Evolutionary conservation across 331 rosid genomes (phyloP), one percentile per base, ranked within the genome.

Genomic region (Pyracantha coccinea): DNA sequence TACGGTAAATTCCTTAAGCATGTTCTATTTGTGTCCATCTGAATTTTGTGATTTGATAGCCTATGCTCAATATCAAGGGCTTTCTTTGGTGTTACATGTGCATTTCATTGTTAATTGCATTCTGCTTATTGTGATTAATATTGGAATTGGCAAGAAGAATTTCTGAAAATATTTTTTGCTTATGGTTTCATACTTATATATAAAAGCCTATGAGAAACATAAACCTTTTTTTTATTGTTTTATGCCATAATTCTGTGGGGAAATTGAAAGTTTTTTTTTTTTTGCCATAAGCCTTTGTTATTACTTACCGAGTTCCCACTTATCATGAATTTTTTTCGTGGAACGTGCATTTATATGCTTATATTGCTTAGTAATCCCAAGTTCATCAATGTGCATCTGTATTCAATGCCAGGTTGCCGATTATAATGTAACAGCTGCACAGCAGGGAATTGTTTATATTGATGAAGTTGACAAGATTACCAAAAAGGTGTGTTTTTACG

Each of bases 381-480:
- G 62, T 38, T 55, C 16, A 44, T 79, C 4, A 8, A n/a, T 52
- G 15, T 61, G 4, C 2, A 4, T 72, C 23, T 72, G 66, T 33
- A 29, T 60, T 31, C 59, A 77, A 65, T 80, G 19, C 14, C 86
- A 94, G 97, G 97, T 86, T 78, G 96, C 99, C 62, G 97, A 94
- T 82, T 94, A 94, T 80, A 92, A 94, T 77, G 95, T 92, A 72
- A 83, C 92, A 77, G 99, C 96, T 87, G 97, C 97, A 17, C 99
- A 92, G 67, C 97, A 92, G 76, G 99, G 99, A 83, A 92, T 94
- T 83, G 93, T 94, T 64, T 94, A 94, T 85, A 94, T 94, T 74
- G 97, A 94, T 24, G 99, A 94, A 94, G 97, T 94, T 81, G 97
- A 92, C 84, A 94, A 92, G 85, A 94, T 94, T 75, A 94, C 97